Evolutionary conservation across 1,284 basidiomycete genomes (phyloP).

Genomic region (Cryptococcus hybrid): DNA sequence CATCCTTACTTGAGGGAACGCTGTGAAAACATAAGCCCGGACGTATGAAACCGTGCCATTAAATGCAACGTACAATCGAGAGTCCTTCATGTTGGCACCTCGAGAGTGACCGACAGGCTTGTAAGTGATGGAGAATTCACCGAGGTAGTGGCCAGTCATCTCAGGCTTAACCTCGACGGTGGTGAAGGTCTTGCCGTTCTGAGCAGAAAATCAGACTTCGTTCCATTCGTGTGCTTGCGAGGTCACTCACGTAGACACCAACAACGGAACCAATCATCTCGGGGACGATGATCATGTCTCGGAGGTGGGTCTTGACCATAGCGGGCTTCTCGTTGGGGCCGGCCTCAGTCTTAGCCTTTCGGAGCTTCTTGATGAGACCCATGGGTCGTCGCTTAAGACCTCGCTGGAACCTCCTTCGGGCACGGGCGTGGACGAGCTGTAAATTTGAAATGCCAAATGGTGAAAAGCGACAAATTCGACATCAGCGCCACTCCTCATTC

Average conservation of each 20-base stretch:
- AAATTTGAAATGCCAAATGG: conserved; percentile 17
- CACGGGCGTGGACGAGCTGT: conserved; percentile 96
- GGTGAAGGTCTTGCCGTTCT: conserved; percentile 77
- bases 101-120: conserved; percentile 99
- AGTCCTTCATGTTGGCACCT: conserved; percentile 68
- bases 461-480: not conserved
- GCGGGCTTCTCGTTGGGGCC: conserved; percentile 98
- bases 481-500: conserved; percentile 2
- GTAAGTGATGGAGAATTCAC: conserved; percentile 89
- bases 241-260: conserved; percentile 72
- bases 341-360: conserved; percentile 99
- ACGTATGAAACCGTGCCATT: not conserved
- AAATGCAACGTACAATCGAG: conserved; percentile 57
- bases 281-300: conserved; percentile 99
- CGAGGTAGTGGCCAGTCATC: conserved; percentile 99
- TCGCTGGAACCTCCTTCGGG: conserved; percentile 97
- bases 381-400: conserved; percentile 98
- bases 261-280: conserved; percentile 99
- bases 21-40: conserved; percentile 53
- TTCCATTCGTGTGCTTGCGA: not conserved
- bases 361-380: conserved; percentile 99
- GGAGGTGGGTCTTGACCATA: conserved; percentile 98
- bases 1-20: conserved; percentile 59
- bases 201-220: not conserved
- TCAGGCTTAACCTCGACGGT: conserved; percentile 99